Conservation (phyloP, 1,139 yeast species). For the Hansenula anomala region DNA sequence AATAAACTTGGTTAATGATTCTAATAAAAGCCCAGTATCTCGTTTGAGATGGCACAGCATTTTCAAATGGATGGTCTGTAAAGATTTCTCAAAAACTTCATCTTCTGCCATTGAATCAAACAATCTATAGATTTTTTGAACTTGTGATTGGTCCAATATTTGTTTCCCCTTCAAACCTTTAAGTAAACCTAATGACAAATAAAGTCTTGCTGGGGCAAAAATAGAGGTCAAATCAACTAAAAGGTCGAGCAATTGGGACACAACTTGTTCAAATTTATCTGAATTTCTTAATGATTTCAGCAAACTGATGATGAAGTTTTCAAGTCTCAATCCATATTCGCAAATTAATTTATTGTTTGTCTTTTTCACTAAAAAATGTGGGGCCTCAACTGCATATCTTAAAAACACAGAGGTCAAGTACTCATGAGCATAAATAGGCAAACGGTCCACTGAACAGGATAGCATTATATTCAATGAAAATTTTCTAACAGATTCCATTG, state of each 20-base stretch:
- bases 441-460: slow-evolving; percentile 41
- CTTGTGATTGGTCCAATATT: slow-evolving; percentile 28
- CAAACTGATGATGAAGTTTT: slow-evolving; percentile 43
- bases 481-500: slow-evolving; percentile 76
- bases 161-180: slow-evolving; percentile 38
- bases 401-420: slow-evolving; percentile 50
- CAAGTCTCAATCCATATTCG: slow-evolving; percentile 51
- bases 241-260: slow-evolving; percentile 33
- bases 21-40: slow-evolving; percentile 10
- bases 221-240: slow-evolving; percentile 44
- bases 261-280: slow-evolving; percentile 25
- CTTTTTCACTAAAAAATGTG: slow-evolving; percentile 42
- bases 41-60: slow-evolving; percentile 29
- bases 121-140: slow-evolving; percentile 33
- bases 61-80: slow-evolving; percentile 47
- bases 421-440: slow-evolving; percentile 39
- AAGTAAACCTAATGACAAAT: slow-evolving; percentile 52
- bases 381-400: slow-evolving; percentile 63
- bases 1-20: slow-evolving; percentile 30
- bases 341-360: slow-evolving; percentile 36
- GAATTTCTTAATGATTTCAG: slow-evolving; percentile 33
- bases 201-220: slow-evolving; percentile 72
- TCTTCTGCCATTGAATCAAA: slow-evolving; percentile 60
- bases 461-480: slow-evolving; percentile 56
- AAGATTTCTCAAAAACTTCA: slow-evolving; percentile 42